Base-by-base conservation (phyloP, 2,329 filamentous ascomycete genomes). In the Keithomyces neogunnii region DNA sequence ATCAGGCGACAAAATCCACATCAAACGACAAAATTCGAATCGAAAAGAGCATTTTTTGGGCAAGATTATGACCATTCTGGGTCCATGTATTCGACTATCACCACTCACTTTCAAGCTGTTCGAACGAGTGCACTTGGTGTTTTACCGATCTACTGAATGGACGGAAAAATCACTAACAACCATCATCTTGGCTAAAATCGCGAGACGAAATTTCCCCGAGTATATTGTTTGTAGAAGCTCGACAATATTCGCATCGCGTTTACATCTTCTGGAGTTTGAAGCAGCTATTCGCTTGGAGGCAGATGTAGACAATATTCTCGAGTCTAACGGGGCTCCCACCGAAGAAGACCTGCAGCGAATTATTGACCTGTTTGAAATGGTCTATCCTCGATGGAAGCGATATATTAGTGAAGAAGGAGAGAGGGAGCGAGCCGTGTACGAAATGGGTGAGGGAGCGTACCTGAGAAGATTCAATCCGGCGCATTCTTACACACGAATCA, bases 111-210 rank as follows among this genome's bases (percentile, higher is more conserved):
- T 90, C 55, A 89, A 84, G 60, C 77, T 99, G 0, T 99, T 99
- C 61, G 90, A 96, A 66, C 82, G 93, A 30, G 90, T 97, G 1
- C 93, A 97, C 69, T 73, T 99, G 2, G 90, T 99, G 31, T 99
- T 96, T 66, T 97, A 97, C 66, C 80, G 92, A 53, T 96, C 91
- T 8, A 95, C 89, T 0, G 88, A 96, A 65, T 99, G 93, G 93
- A 95, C 91, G 0, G 92, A 97, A 61, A 97, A 96, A 66, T 96
- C 92, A 1, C 73, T 99, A 11, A 97, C 89, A 1, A 92, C 91
- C 0, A 92, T 97, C 50, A 96, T 99, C 44, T 77, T 99, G 4
- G 89, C 93, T 6, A 91, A 92, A 56, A 95, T 95, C 52, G 88
- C 91, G 2, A 80, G 84, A 43, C 80, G 89, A 36, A 93, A 91